Evolutionary conservation across 2,329 filamentous ascomycete genomes (phyloP).

Genomic region (Dissoconium aciculare): DNA sequence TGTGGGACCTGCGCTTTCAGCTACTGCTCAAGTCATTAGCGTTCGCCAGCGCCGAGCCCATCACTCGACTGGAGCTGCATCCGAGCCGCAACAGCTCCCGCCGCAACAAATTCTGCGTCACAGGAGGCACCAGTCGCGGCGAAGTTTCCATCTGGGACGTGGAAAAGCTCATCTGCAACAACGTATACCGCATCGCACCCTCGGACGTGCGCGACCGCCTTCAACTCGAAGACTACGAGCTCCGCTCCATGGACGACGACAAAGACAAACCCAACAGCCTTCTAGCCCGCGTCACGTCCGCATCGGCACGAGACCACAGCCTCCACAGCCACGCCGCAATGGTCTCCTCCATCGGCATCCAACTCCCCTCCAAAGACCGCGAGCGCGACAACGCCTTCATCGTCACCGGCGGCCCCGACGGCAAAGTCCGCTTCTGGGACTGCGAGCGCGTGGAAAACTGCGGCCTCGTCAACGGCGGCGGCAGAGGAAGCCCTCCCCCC

Average conservation of each 20-base stretch:
- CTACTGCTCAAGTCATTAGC: slow-evolving; percentile 80
- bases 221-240: slow-evolving; percentile 52
- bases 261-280: slow-evolving; percentile 28
- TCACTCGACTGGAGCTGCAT: slow-evolving; percentile 67
- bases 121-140: slow-evolving; percentile 71
- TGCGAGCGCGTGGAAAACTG: slow-evolving; percentile 63
- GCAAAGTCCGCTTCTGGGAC: slow-evolving; percentile 90
- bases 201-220: slow-evolving; percentile 35
- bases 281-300: slow-evolving; percentile 21
- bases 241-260: slow-evolving; percentile 76
- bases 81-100: slow-evolving; percentile 42
- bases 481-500: no score
- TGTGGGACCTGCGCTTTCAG: slow-evolving; percentile 95
- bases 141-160: slow-evolving; percentile 94
- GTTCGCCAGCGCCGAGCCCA: slow-evolving; percentile 61
- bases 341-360: slow-evolving; percentile 55
- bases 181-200: slow-evolving; percentile 62
- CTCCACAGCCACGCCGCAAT: slow-evolving; percentile 6
- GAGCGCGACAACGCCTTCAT: slow-evolving; percentile 69
- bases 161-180: slow-evolving; percentile 74
- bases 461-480: slow-evolving; percentile 63
- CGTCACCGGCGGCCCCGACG: slow-evolving; percentile 75
- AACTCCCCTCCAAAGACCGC: slow-evolving; percentile 52
- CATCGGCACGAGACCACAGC: no score
- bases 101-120: slow-evolving; percentile 73